Evolutionary conservation across 78 protist genomes (phyloP).

Genomic region (Monosiga brevicollis): DNA sequence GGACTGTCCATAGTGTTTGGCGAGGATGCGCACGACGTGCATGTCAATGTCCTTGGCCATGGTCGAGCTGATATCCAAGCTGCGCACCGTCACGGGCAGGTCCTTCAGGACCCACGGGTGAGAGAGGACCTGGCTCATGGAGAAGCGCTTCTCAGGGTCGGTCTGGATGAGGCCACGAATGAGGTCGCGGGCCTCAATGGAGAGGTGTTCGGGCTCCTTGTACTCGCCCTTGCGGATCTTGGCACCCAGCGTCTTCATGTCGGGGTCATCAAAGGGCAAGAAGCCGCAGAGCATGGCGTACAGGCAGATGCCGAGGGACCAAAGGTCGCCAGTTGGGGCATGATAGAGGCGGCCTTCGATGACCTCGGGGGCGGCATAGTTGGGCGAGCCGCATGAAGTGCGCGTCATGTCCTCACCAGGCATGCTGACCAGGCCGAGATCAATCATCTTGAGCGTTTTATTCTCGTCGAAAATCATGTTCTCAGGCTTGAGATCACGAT

Average conservation of each 20-base stretch:
- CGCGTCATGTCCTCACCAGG: neutral
- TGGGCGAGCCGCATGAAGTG: conserved; percentile 1
- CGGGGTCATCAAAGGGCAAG: conserved; percentile 95
- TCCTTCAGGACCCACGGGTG: neutral
- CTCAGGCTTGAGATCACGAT: conserved; percentile 79
- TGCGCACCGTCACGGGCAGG: neutral
- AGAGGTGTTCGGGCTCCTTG: conserved; percentile 35
- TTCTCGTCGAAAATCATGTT: conserved; percentile 58
- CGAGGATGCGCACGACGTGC: neutral
- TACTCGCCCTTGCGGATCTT: conserved; percentile 34
- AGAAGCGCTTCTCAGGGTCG: neutral
- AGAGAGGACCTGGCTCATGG: neutral
- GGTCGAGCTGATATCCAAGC: neutral
- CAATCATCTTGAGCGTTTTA: conserved; percentile 59
- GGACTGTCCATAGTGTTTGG: neutral
- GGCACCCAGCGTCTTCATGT: conserved; percentile 62
- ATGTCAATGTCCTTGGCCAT: neutral
- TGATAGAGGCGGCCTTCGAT: conserved; percentile 11
- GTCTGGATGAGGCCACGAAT: neutral
- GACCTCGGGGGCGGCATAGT: conserved; percentile 46
- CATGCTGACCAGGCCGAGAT: conserved; percentile 62
- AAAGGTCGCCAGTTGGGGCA: conserved; percentile 24
- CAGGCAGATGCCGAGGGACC: conserved; percentile 53
- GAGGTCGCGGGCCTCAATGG: neutral
- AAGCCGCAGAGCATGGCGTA: conserved; percentile 93